phyloP scores from a whole-genome alignment of 441 rosid species.

The Biscutella laevigata region DNA sequence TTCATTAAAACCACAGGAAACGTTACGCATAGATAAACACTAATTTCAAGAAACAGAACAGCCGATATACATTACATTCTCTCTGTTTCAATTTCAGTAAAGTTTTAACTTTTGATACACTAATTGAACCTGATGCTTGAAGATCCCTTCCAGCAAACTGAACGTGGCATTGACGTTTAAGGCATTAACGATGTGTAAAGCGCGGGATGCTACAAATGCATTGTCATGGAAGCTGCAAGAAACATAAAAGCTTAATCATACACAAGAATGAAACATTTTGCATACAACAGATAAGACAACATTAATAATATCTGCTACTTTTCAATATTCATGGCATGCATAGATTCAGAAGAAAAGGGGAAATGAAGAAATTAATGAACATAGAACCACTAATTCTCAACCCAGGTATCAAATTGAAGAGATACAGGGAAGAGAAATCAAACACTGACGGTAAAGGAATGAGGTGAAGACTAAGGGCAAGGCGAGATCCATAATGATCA shows the following conservation, averaged over 20 bases:
- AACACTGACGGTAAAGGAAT: slow-evolving; percentile 76
- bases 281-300: not conserved
- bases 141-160: slow-evolving; percentile 50
- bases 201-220: slow-evolving; percentile 65
- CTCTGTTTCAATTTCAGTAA: not conserved
- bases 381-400: not conserved
- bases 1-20: not conserved
- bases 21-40: not conserved
- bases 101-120: not conserved
- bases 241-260: not conserved
- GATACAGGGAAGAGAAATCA: not conserved
- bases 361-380: not conserved
- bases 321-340: not conserved
- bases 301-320: not conserved
- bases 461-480: slow-evolving; percentile 50
- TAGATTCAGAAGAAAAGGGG: not conserved
- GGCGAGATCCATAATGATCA: slow-evolving; percentile 51
- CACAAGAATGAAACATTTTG: not conserved
- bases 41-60: not conserved
- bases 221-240: slow-evolving; percentile 69
- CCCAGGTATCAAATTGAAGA: not conserved
- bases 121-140: slow-evolving; percentile 52
- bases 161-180: slow-evolving; percentile 52
- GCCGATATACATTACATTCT: not conserved
- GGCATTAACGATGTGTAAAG: slow-evolving; percentile 57